Evolutionary conservation across 192 early-diverging fungal species (phyloP).

Genomic region (Anaeromyces robustus): DNA sequence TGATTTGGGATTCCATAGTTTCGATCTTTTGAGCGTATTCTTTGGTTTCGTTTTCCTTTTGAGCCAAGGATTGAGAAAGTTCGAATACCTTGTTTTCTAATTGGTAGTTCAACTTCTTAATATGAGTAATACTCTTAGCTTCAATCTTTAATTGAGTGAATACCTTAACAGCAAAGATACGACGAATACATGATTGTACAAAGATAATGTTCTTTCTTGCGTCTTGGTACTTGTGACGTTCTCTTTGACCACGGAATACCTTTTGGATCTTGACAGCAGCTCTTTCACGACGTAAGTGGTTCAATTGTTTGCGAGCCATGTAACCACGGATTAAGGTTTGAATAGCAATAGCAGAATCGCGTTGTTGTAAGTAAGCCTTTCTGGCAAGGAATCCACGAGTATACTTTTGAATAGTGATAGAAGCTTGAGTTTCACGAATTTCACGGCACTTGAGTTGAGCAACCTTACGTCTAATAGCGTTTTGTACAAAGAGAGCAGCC

Average conservation of each 20-base stretch:
- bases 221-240: conserved; percentile 34
- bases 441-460: background rate
- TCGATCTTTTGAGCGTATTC: conserved; percentile 31
- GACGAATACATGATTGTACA: conserved; percentile 71
- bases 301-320: conserved; percentile 45
- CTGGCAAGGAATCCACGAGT: conserved; percentile 14
- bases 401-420: conserved; percentile 52
- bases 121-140: conserved; percentile 73
- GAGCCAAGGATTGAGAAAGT: conserved; percentile 62
- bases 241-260: conserved; percentile 34
- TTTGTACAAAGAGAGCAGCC: conserved; percentile 7
- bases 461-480: background rate
- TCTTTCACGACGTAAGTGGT: conserved; percentile 28
- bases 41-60: conserved; percentile 53
- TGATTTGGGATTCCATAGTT: conserved; percentile 45
- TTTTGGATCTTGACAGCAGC: conserved; percentile 71
- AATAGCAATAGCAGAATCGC: conserved; percentile 16
- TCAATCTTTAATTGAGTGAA: conserved; percentile 61
- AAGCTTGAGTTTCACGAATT: conserved; percentile 41
- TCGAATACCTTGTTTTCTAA: conserved; percentile 94
- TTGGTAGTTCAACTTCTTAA: conserved; percentile 85
- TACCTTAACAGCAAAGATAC: conserved; percentile 47
- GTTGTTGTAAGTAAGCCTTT: conserved; percentile 14
- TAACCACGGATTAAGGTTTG: conserved; percentile 33
- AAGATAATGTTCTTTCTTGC: conserved; percentile 41